Evolutionary conservation across 305 asterid genomes (phyloP), one percentile per base, ranked within the genome.

Genomic region (Lippia alba): DNA sequence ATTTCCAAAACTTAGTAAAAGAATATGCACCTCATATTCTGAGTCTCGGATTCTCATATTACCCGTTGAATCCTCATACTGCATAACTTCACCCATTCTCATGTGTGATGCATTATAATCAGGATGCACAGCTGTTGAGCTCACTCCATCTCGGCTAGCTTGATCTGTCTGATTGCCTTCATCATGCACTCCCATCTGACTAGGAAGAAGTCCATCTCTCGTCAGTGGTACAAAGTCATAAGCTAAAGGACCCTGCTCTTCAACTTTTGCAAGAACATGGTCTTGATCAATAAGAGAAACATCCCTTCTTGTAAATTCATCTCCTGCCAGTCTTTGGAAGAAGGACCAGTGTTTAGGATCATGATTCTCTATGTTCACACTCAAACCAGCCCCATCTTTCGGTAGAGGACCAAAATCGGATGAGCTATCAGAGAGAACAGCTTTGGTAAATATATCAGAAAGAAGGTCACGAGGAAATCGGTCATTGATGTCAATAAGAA

Each of bases 341-440:
- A 81, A 90, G 55, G 96, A 90, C 96, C 96, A 90, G 74, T 80
- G 87, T 78, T 88, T 73, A 36, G 96, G 96, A 30, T 90, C 96
- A 66, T 83, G 90, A 70, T 88, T 90, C 81, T 84, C 90, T 51
- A 86, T 74, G 79, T 90, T 90, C 81, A 90, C 66, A 64, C 96
- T 90, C 87, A 80, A 32, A 75, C 88, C 93, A 66, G 86, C 91
- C 60, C 84, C 91, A 81, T 86, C 91, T 40, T 83, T 84, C 55
- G 62, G 86, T 46, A 83, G 74, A 33, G 78, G 81, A 78, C 81
- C 73, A 56, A 84, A 67, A 74, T 76, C 82, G 36, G 85, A 74
- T 64, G 84, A 61, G 76, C 73, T 67, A 74, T 83, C 91, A 54
- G 89, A 85, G 66, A 84, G 83, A 68, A 79, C 69, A 56, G 91